These are phyloP conservation scores for Sphaerulina vaccinii DNA, from an alignment of 2,329 filamentous ascomycete species.

Conservation along the genomic window DNA sequence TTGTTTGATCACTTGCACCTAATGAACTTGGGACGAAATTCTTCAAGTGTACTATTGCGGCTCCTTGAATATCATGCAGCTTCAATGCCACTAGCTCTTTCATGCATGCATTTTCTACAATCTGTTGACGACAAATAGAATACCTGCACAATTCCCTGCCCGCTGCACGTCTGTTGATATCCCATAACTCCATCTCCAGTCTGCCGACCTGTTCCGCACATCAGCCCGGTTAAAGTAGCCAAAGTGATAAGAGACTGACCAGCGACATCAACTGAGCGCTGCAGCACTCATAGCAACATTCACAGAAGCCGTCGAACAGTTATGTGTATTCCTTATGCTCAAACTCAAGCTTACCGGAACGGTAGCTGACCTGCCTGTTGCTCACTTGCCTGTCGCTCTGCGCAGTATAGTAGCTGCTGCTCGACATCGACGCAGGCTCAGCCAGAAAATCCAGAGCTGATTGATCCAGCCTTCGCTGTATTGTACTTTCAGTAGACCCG, in stretches of 20 bases:
- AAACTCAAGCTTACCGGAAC: background rate
- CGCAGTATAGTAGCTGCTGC: background rate
- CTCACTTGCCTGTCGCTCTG: background rate
- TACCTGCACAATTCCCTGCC: too few species aligned
- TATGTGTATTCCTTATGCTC: background rate
- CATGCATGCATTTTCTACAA: too few species aligned
- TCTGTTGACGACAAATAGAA: too few species aligned
- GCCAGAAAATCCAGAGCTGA: conserved; percentile 1
- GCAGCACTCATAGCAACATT: too few species aligned
- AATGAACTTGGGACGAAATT: background rate
- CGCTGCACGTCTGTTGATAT: too few species aligned
- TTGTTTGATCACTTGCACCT: conserved; percentile 49
- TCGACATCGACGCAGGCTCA: background rate
- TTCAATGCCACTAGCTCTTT: too few species aligned
- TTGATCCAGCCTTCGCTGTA: conserved; percentile 12
- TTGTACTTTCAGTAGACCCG: conserved; percentile 14
- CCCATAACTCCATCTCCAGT: background rate
- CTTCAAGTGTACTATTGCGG: background rate
- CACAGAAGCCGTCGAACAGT: background rate
- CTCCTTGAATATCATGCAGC: background rate
- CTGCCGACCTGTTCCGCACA: too few species aligned
- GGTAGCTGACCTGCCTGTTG: background rate
- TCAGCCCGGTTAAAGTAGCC: too few species aligned
- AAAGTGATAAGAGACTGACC: too few species aligned
- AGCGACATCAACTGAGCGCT: too few species aligned